phyloP scores from a whole-genome alignment of 441 rosid genomes.

The Populus tomentosa region DNA sequence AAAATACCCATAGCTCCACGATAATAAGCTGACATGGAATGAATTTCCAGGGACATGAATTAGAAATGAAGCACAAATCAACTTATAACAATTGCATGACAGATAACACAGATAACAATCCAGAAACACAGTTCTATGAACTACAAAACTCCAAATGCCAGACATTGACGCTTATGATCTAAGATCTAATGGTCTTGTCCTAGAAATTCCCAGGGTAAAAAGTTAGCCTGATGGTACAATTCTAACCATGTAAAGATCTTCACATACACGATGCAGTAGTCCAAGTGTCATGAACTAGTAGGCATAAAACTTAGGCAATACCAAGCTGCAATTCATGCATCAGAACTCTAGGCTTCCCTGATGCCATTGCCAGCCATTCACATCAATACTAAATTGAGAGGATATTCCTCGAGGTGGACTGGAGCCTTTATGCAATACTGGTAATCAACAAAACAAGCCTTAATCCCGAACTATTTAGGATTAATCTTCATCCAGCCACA shows the following conservation, averaged over 20 bases:
- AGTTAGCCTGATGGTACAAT: not conserved
- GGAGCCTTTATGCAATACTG: not conserved
- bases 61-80: not conserved
- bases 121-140: not conserved
- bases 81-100: not conserved
- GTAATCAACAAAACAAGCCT: not conserved
- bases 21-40: conserved; percentile 65
- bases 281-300: not conserved
- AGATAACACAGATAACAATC: not conserved
- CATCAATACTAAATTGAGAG: not conserved
- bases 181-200: not conserved
- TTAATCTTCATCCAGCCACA: not conserved
- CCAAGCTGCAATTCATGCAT: not conserved
- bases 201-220: not conserved
- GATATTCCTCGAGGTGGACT: not conserved
- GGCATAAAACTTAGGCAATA: not conserved
- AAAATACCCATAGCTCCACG: conserved; percentile 98
- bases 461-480: not conserved
- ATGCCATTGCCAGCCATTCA: not conserved
- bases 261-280: not conserved
- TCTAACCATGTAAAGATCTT: not conserved
- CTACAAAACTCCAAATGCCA: not conserved
- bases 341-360: not conserved
- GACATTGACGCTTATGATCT: not conserved
- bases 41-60: not conserved